Percentiles rank a stretch among this genome's conserved stretches.
These are phyloP conservation scores for Firmiana major DNA, from an alignment of 345 rosid genomes.

Conservation along the genomic window DNA sequence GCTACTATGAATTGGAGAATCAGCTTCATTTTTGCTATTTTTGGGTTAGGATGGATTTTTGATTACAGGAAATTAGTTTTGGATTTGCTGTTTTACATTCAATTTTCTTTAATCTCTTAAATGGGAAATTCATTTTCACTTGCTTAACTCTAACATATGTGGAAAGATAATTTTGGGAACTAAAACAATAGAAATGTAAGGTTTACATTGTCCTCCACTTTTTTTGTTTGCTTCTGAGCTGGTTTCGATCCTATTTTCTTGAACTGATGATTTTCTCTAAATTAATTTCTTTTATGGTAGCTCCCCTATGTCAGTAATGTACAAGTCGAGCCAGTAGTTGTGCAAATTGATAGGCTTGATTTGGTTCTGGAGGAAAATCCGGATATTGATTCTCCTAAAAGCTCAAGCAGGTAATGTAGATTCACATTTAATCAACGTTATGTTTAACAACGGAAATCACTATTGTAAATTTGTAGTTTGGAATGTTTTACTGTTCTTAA, in stretches of 20 bases:
- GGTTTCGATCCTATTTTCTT: background rate
- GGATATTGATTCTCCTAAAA: slow-evolving; percentile 55
- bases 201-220: background rate
- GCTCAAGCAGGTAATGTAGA: slow-evolving; percentile 51
- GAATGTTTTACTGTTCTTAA: background rate
- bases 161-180: background rate
- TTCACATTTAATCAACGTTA: background rate
- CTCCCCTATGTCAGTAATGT: slow-evolving; percentile 89
- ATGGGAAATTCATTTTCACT: background rate
- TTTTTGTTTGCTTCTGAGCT: background rate
- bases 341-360: slow-evolving; percentile 92
- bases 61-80: background rate
- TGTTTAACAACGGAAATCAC: slow-evolving; percentile 1
- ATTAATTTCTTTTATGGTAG: slow-evolving; percentile 28
- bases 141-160: background rate
- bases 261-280: background rate
- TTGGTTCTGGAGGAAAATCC: slow-evolving; percentile 93
- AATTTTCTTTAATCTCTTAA: slow-evolving; percentile 1
- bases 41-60: background rate
- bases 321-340: slow-evolving; percentile 81
- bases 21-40: background rate
- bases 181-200: background rate
- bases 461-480: background rate
- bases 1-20: background rate
- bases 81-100: background rate